Evolutionary conservation across 352 stramenopile genomes (phyloP).

Genomic region (Globisporangium mamillatum): DNA sequence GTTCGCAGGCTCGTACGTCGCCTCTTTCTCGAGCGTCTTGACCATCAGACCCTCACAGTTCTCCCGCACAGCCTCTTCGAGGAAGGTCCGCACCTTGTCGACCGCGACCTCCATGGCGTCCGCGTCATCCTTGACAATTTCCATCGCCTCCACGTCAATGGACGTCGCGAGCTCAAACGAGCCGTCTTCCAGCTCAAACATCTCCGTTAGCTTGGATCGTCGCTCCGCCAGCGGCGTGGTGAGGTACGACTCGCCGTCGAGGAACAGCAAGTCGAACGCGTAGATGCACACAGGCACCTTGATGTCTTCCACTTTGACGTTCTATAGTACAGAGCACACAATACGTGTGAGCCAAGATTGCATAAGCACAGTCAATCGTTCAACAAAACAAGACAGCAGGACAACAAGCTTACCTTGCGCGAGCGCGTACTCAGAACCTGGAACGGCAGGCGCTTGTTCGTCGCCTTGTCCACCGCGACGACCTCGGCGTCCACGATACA

Average conservation of each 20-base stretch:
- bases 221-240: slow-evolving; percentile 87
- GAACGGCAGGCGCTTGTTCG: slow-evolving; percentile 97
- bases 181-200: slow-evolving; percentile 92
- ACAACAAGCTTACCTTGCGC: slow-evolving; percentile 67
- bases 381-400: neutral
- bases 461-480: slow-evolving; percentile 97
- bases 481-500: slow-evolving; percentile 99
- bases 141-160: slow-evolving; percentile 84
- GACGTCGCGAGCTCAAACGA: slow-evolving; percentile 94
- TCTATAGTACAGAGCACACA: slow-evolving; percentile 23
- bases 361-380: neutral
- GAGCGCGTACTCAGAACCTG: slow-evolving; percentile 98
- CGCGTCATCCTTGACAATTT: slow-evolving; percentile 84
- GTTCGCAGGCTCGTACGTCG: slow-evolving; percentile 97
- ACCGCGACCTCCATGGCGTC: slow-evolving; percentile 87
- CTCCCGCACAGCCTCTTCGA: slow-evolving; percentile 93
- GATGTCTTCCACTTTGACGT: slow-evolving; percentile 87
- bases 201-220: slow-evolving; percentile 86
- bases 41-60: slow-evolving; percentile 99
- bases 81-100: slow-evolving; percentile 88
- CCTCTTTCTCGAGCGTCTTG: slow-evolving; percentile 98
- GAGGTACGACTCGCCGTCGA: slow-evolving; percentile 97
- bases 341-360: neutral
- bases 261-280: slow-evolving; percentile 98
- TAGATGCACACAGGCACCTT: slow-evolving; percentile 93